A percentile compares a stretch with the other conserved stretches of the same genome.
phyloP scores from a whole-genome alignment of 2,329 filamentous ascomycete species.

The Verticillium nubilum region DNA sequence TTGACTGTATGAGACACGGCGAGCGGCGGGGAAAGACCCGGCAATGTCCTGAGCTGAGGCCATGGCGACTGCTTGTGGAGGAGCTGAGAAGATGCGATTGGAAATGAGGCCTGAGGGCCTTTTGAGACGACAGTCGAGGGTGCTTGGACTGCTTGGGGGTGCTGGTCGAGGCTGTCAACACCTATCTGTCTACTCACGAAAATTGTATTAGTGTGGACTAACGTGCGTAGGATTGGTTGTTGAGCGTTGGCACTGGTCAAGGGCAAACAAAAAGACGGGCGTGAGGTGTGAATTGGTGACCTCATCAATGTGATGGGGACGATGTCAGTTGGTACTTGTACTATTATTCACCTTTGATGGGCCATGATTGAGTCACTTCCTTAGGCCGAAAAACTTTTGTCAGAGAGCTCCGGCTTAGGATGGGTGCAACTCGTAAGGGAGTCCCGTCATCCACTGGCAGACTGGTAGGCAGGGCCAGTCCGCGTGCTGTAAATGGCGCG shows the following conservation, averaged over 20 bases:
- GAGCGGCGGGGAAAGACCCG: conserved; percentile 25
- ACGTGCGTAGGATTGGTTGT: background rate
- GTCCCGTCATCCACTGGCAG: background rate
- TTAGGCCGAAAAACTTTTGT: background rate
- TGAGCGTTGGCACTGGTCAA: background rate
- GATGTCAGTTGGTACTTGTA: background rate
- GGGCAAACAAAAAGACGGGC: background rate
- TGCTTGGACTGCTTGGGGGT: background rate
- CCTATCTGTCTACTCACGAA: background rate
- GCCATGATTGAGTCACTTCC: background rate
- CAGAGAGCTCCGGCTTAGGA: background rate
- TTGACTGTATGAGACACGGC: conserved; percentile 51
- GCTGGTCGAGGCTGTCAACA: background rate
- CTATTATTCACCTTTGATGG: background rate
- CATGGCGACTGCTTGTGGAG: conserved; percentile 23
- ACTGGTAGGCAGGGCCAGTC: background rate
- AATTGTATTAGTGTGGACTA: background rate
- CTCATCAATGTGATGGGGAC: background rate
- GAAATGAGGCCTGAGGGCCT: too few relatives aligned
- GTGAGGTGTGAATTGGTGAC: background rate
- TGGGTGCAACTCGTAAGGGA: background rate
- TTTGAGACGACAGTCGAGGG: background rate
- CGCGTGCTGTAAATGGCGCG: background rate
- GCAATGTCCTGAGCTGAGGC: conserved; percentile 44
- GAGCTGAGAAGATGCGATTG: conserved; percentile 5